phyloP scores from a whole-genome alignment of 306 rosid species.

The Spatholobus suberectus region DNA sequence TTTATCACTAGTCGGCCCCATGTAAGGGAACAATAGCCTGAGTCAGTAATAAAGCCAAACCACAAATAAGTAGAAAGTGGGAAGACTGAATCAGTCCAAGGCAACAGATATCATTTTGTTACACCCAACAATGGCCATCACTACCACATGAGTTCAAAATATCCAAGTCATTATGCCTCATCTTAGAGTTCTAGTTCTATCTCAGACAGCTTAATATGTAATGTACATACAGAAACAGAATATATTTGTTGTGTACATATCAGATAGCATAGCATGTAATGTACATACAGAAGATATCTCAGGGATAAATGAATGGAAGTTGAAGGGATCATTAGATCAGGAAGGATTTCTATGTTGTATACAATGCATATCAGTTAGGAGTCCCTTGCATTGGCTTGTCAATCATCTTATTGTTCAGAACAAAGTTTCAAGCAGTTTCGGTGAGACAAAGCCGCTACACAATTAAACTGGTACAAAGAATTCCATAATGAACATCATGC shows the following conservation, averaged over 20 bases:
- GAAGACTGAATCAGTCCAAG: not conserved
- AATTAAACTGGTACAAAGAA: slow-evolving; percentile 62
- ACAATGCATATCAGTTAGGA: slow-evolving; percentile 47
- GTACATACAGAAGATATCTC: slow-evolving; percentile 48
- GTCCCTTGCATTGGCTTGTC: slow-evolving; percentile 38
- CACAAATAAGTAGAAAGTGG: not conserved
- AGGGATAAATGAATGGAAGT: slow-evolving; percentile 45
- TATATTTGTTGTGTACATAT: not conserved
- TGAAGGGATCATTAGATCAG: slow-evolving; percentile 47
- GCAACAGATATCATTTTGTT: not conserved
- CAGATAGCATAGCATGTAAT: slow-evolving; percentile 15
- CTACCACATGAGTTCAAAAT: not conserved
- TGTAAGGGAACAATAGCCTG: not conserved
- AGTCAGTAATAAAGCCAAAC: not conserved
- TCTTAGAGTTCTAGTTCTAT: slow-evolving; percentile 37
- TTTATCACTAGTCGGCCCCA: not conserved
- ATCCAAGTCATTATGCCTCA: not conserved
- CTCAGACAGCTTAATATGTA: slow-evolving; percentile 23
- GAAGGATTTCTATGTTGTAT: slow-evolving; percentile 38
- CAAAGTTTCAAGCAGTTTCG: slow-evolving; percentile 49
- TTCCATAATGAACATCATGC: slow-evolving; percentile 19
- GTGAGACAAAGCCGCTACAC: slow-evolving; percentile 78
- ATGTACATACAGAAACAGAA: slow-evolving; percentile 34
- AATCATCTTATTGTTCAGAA: slow-evolving; percentile 39
- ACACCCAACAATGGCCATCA: not conserved